These are phyloP conservation scores for Leptodontidium sp. DNA, from an alignment of 2,329 filamentous ascomycete species.

Conservation along the genomic window DNA sequence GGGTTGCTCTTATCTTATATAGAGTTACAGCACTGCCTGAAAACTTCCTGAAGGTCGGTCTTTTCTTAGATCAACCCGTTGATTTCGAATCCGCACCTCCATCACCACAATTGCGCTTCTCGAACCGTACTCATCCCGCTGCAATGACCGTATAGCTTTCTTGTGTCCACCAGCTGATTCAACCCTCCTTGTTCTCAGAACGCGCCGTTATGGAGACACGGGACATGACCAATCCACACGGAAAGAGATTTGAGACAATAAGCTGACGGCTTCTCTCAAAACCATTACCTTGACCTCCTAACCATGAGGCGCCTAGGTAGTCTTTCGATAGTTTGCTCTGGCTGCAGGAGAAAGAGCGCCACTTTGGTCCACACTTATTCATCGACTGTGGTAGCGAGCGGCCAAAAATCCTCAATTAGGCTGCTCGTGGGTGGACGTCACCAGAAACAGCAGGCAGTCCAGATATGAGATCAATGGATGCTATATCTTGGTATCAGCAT, in stretches of 20 bases:
- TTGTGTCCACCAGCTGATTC: background rate
- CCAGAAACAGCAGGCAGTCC: background rate
- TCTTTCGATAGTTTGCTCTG: conserved; percentile 14
- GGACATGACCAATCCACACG: background rate
- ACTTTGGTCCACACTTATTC: background rate
- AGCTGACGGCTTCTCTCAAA: background rate
- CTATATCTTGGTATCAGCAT: no score
- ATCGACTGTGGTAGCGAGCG: background rate
- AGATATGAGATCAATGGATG: no score
- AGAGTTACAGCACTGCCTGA: background rate
- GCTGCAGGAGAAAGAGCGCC: conserved; percentile 10
- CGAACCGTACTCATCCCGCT: background rate
- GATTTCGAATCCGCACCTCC: conserved; percentile 2
- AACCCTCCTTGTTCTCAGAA: background rate
- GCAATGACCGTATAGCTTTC: background rate
- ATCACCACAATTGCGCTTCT: background rate
- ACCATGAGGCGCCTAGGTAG: background rate
- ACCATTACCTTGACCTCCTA: background rate
- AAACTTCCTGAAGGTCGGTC: background rate
- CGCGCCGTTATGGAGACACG: background rate
- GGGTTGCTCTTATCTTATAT: conserved; percentile 1
- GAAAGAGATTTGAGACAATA: background rate
- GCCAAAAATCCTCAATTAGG: background rate
- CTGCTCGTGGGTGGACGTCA: background rate
- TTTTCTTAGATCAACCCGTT: background rate